Conservation (phyloP, 129 eudicot genomes). For the Heracleum sosnowskyi region DNA sequence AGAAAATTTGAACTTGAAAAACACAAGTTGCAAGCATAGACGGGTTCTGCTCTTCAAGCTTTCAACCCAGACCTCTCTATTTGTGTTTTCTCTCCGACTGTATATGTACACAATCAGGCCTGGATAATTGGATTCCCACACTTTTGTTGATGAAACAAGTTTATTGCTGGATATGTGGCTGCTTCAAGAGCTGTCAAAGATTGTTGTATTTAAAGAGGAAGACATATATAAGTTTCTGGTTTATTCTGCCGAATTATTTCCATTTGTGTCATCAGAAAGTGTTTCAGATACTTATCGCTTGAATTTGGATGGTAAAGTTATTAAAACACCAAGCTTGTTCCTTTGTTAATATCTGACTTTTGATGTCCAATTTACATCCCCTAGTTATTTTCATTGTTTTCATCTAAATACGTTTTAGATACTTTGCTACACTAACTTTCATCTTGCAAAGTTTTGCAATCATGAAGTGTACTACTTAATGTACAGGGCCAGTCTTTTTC, state of each 20-base stretch:
- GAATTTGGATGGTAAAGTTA: neutral
- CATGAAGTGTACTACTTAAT: too few species aligned
- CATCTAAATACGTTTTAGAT: neutral
- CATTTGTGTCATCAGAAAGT: too few species aligned
- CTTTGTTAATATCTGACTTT: neutral
- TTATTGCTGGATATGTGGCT: slow-evolving; percentile 58
- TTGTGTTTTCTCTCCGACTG: slow-evolving; percentile 44
- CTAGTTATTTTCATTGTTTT: neutral
- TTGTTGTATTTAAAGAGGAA: too few species aligned
- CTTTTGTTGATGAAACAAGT: slow-evolving; percentile 44
- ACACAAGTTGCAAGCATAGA: slow-evolving; percentile 35
- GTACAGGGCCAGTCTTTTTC: too few species aligned
- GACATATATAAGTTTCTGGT: too few species aligned
- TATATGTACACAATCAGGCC: slow-evolving; percentile 40
- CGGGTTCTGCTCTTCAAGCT: slow-evolving; percentile 17
- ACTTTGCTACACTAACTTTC: too few species aligned
- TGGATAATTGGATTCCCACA: slow-evolving; percentile 53
- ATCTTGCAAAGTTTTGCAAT: too few species aligned
- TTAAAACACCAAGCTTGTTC: neutral
- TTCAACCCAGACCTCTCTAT: slow-evolving; percentile 18
- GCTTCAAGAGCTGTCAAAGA: too few species aligned
- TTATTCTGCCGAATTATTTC: too few species aligned
- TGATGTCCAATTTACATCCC: neutral
- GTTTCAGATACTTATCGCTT: too few species aligned
- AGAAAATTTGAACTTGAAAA: slow-evolving; percentile 51